Base-by-base conservation (phyloP, 371 early-diverging fungal species). In the Rhizopus sp. region DNA sequence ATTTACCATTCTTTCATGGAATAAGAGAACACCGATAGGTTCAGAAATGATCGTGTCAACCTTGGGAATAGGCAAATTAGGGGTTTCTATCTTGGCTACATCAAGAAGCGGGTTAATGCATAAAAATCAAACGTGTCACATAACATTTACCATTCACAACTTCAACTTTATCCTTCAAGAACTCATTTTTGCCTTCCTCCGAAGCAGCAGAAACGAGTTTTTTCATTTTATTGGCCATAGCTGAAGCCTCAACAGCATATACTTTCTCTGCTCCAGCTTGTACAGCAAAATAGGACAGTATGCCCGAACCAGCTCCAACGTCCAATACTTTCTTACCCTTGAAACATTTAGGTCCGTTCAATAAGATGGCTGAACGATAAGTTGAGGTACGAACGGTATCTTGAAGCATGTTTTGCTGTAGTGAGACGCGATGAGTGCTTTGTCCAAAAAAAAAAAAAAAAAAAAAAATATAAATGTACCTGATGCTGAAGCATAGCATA, bases 11-110 rank as follows among this genome's bases (percentile, higher is more conserved):
- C 93, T 85, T 75, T 96, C 97, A 60, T 97, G 97, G 38, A 97
- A 93, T 37, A 97, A 82, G 37, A 98, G 73, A 10, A 98, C 97
- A 49, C 93, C 95, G 63, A 98, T 97, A 10, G 97, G 97, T 69
- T 98, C 99, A 38, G 94, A 94, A 52, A 98, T 88, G 33, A 98
- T 88, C 4, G 93, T 93, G 55, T 98, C 99, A 2, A 98, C 97
- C 68, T 83, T 68, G 12, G 92, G 91, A 16, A 83, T 74, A 38
- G 86, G 80, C 7, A 90, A 61, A 59, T 73, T 61, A 6, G 87
- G 76, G 31, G 92, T 88, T 66, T 96, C 97, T 44, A 96, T 89
- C 74, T 94, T 94, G 70, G 88, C 92, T 89, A 69, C 42, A 40
- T 15, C 38, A 33, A 12, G 8, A 45, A 35, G 7, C 6, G 33